Conservation (phyloP, 805 yeast species). For the Sugiyamaella boreocaroliniensis region DNA sequence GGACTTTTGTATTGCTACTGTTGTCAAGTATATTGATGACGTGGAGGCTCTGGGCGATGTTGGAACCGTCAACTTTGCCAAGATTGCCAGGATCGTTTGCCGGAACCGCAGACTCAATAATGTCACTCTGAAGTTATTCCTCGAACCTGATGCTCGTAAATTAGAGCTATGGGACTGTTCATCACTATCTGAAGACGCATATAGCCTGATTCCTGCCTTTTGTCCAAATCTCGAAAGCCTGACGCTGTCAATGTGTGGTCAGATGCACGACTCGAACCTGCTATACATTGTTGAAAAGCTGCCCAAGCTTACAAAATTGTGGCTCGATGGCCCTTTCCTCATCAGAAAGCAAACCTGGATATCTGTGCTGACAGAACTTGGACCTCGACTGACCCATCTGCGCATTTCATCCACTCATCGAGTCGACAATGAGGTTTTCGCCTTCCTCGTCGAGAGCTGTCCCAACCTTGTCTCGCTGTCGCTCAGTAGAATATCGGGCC, state of each 20-base stretch:
- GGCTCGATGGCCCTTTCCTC: conserved; percentile 86
- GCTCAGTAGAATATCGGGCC: conserved; percentile 66
- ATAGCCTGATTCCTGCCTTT: conserved; percentile 62
- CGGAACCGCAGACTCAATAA: conserved; percentile 75
- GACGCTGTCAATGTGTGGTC: conserved; percentile 88
- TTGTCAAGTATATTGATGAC: conserved; percentile 60
- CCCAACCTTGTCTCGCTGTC: conserved; percentile 48
- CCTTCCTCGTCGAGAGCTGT: conserved; percentile 55
- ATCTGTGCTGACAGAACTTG: conserved; percentile 54
- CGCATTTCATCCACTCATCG: conserved; percentile 79
- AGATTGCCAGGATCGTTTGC: conserved; percentile 68
- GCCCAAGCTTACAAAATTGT: conserved; percentile 44
- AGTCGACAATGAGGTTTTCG: conserved; percentile 59
- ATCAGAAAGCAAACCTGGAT: conserved; percentile 75
- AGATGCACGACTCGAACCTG: conserved; percentile 70
- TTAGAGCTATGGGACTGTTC: conserved; percentile 93
- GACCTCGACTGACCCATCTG: conserved; percentile 49
- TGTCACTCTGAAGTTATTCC: conserved; percentile 64
- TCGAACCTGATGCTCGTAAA: conserved; percentile 49
- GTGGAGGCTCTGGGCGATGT: conserved; percentile 84
- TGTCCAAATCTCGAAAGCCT: conserved; percentile 67
- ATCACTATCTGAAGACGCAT: conserved; percentile 56
- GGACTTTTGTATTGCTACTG: conserved; percentile 66
- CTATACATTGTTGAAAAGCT: conserved; percentile 56
- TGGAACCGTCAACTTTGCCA: conserved; percentile 63